A percentile compares a stretch with the other conserved stretches of the same genome.
Conservation (phyloP, 148 eudicot species). For the Heliosperma pusillum region DNA sequence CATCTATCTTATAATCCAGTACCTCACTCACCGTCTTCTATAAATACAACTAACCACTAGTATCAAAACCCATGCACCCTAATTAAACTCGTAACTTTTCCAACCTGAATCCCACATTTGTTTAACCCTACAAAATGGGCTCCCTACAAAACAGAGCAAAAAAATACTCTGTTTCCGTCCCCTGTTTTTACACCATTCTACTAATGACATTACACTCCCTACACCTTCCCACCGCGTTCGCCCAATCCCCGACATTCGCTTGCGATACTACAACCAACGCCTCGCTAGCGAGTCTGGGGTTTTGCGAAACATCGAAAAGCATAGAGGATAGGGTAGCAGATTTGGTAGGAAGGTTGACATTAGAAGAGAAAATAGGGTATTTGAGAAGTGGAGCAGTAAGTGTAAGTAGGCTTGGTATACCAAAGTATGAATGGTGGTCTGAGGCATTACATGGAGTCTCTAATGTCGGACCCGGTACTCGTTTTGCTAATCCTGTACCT, state of each 20-base stretch:
- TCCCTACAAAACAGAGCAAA: constrained; percentile 28
- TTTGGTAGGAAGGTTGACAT: constrained; percentile 45
- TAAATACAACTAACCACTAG: constrained; percentile 27
- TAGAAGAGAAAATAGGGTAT: constrained; percentile 56
- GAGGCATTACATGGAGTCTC: constrained; percentile 80
- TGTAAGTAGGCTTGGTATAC: constrained; percentile 58
- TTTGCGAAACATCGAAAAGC: constrained; percentile 43
- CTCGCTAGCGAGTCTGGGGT: constrained; percentile 33
- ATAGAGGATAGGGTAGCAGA: constrained; percentile 44
- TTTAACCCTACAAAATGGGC: constrained; percentile 33
- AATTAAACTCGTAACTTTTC: too few species aligned
- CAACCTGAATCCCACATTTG: neutral
- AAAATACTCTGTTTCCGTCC: constrained; percentile 31
- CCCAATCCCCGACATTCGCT: constrained; percentile 44
- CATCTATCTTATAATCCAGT: neutral
- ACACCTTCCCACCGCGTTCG: constrained; percentile 10
- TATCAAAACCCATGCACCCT: constrained; percentile 12
- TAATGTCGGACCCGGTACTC: constrained; percentile 55
- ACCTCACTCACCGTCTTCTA: constrained; percentile 11
- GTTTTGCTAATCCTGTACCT: constrained; percentile 42
- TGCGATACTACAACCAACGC: constrained; percentile 48
- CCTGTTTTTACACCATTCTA: constrained; percentile 18
- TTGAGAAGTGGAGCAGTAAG: constrained; percentile 44
- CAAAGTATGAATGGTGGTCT: constrained; percentile 84
- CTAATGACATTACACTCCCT: constrained; percentile 6